phyloP scores from a whole-genome alignment of 306 rosid species.

The Dalbergia cochinchinensis region DNA sequence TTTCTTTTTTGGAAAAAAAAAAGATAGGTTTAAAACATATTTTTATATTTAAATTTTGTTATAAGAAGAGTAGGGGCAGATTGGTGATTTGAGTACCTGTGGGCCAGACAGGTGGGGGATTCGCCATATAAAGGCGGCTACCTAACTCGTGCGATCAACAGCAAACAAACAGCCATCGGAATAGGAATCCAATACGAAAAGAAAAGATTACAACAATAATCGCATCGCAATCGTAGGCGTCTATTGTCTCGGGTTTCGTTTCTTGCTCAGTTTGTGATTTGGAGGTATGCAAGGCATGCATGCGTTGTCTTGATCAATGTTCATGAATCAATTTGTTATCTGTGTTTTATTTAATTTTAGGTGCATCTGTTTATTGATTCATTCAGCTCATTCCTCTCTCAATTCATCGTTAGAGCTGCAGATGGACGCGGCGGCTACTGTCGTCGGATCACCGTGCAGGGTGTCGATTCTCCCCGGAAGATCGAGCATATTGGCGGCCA shows the following conservation, averaged over 20 bases:
- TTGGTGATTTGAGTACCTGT: not conserved
- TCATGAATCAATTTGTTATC: not conserved
- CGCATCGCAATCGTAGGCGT: not conserved
- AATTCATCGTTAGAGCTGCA: slow-evolving; percentile 30
- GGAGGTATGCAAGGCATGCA: not conserved
- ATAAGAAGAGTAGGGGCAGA: not conserved
- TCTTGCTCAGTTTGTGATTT: not conserved
- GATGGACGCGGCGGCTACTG: slow-evolving; percentile 65
- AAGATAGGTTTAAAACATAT: too few relatives aligned
- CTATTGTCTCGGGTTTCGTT: not conserved
- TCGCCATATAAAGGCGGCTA: slow-evolving; percentile 30
- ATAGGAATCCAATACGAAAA: not conserved
- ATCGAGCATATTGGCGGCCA: slow-evolving; percentile 34
- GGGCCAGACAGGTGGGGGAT: not conserved
- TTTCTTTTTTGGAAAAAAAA: too few relatives aligned
- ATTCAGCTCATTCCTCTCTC: slow-evolving; percentile 10
- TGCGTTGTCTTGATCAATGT: not conserved
- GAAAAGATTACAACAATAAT: not conserved
- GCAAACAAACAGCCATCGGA: not conserved
- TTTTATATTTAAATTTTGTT: not conserved
- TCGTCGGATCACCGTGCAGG: slow-evolving; percentile 57
- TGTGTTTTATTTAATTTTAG: not conserved
- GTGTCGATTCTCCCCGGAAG: slow-evolving; percentile 43
- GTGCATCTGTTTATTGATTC: not conserved
- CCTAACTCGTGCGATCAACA: too few relatives aligned